Percentiles rank a stretch among this genome's conserved stretches.
These are phyloP conservation scores for Cystobasidium sp. DNA, from an alignment of 1,284 basidiomycete species.

Conservation along the genomic window DNA sequence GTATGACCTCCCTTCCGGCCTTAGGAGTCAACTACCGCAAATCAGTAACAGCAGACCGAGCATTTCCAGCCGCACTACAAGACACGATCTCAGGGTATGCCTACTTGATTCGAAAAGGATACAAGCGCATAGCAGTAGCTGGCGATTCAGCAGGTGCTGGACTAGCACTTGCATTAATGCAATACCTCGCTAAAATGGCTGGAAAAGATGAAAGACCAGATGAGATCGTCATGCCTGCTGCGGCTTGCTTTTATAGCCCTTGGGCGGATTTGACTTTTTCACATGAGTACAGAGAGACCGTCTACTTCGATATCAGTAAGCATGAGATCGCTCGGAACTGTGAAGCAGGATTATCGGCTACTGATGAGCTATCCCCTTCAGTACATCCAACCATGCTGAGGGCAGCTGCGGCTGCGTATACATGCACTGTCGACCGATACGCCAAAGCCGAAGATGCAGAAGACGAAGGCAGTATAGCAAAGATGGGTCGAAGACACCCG, in stretches of 20 bases:
- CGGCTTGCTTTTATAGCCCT: conserved; percentile 47
- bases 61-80: conserved; percentile 50
- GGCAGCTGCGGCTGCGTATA: conserved; percentile 43
- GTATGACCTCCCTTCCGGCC: not conserved
- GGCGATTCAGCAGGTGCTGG: conserved; percentile 51
- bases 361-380: not conserved
- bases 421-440: conserved; percentile 11
- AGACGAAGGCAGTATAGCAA: not conserved
- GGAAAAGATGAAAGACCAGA: not conserved
- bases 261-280: conserved; percentile 49
- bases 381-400: conserved; percentile 48
- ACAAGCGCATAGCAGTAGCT: conserved; percentile 47
- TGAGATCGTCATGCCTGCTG: conserved; percentile 45
- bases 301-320: conserved; percentile 36
- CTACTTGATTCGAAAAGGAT: conserved; percentile 48
- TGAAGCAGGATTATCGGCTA: not conserved
- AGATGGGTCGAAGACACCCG: conserved; percentile 3
- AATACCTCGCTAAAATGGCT: conserved; percentile 46
- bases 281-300: conserved; percentile 35
- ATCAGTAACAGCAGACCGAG: conserved; percentile 20
- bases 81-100: conserved; percentile 50
- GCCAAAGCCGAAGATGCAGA: conserved; percentile 4
- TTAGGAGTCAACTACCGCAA: conserved; percentile 51
- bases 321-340: conserved; percentile 17
- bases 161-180: conserved; percentile 46